Percentiles rank a stretch among this genome's conserved stretches.
phyloP scores from a whole-genome alignment of 352 stramenopile species.

The Thraustochytrium sp. region DNA sequence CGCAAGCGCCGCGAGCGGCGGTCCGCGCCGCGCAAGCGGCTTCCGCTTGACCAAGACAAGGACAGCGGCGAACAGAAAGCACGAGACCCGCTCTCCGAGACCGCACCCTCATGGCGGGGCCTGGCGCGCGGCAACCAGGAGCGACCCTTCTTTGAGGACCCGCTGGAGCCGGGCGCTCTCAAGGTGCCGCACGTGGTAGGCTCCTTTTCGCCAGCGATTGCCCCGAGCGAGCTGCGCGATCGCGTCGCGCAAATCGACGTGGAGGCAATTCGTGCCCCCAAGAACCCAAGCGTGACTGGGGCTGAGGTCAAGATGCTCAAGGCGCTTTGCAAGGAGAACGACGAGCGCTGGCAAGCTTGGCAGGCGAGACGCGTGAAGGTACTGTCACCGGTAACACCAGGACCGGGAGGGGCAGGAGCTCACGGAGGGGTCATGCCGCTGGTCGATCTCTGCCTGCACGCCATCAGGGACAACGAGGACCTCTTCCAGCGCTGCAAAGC shows the following conservation, averaged over 20 bases:
- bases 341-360: neutral
- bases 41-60: neutral
- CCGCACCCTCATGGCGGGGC: neutral
- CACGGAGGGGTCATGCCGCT: neutral
- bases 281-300: neutral
- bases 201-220: too few relatives aligned
- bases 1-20: too few relatives aligned
- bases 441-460: neutral
- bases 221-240: too few relatives aligned
- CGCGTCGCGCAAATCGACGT: too few relatives aligned
- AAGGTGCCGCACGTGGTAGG: too few relatives aligned
- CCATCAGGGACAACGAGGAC: neutral
- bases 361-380: neutral
- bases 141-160: too few relatives aligned
- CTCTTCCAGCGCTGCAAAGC: neutral
- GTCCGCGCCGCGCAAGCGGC: neutral
- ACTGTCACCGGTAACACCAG: neutral
- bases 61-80: neutral
- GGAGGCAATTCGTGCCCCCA: neutral
- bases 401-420: neutral
- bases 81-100: neutral
- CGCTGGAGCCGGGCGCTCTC: too few relatives aligned
- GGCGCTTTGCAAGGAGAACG: neutral
- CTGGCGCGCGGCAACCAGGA: neutral
- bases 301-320: neutral